Evolutionary conservation across 1,139 yeast genomes (phyloP).

Genomic region (Pichia sp.): DNA sequence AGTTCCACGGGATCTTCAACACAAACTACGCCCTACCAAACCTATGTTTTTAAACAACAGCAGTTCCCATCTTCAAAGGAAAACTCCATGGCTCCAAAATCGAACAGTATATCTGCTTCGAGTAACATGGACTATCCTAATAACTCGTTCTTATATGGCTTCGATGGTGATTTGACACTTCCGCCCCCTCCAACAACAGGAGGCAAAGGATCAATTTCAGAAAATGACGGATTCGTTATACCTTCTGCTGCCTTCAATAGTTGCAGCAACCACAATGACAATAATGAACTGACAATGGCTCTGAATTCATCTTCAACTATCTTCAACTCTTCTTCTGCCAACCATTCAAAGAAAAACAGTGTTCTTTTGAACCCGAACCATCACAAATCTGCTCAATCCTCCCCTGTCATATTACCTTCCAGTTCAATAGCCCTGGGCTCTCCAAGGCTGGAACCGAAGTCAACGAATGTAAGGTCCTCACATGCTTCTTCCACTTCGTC

Average conservation of each 20-base stretch:
- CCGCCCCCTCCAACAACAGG: constrained; percentile 26
- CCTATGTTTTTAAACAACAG: constrained; percentile 10
- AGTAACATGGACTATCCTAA: neutral
- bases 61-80: constrained; percentile 6
- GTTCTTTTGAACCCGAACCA: constrained; percentile 32
- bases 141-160: constrained; percentile 21
- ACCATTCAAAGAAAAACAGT: constrained; percentile 19
- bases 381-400: constrained; percentile 38
- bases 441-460: constrained; percentile 5
- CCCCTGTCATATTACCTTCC: constrained; percentile 34
- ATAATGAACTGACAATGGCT: neutral
- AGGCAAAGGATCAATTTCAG: neutral
- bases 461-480: neutral
- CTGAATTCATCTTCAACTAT: constrained; percentile 3
- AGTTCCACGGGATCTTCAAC: neutral
- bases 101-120: neutral
- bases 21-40: constrained; percentile 9
- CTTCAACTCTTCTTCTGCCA: neutral
- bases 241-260: neutral
- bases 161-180: constrained; percentile 26
- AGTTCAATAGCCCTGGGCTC: constrained; percentile 7
- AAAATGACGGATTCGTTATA: constrained; percentile 3
- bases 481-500: neutral
- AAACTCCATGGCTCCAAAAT: constrained; percentile 1
- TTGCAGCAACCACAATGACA: neutral